A percentile compares a stretch with the other conserved stretches of the same genome.
Evolutionary conservation across 1,139 yeast genomes (phyloP).

Genomic region (Yamadazyma jaroonii): DNA sequence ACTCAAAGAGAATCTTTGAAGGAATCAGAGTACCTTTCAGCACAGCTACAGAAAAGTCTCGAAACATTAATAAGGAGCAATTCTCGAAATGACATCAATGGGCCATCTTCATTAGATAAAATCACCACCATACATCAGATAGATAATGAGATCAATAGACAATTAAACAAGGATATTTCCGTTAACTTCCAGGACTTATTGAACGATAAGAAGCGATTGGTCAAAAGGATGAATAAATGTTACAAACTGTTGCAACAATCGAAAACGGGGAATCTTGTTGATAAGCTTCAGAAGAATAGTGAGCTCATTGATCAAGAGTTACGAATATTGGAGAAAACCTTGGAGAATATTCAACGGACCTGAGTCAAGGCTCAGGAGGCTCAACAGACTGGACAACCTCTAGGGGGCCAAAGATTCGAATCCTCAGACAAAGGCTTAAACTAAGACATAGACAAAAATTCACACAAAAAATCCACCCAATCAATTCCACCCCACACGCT

Average conservation of each 20-base stretch:
- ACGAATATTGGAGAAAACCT: slow-evolving; percentile 43
- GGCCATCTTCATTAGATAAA: slow-evolving; percentile 35
- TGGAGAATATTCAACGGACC: slow-evolving; percentile 19
- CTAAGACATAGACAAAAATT: too few relatives aligned
- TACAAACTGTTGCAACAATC: slow-evolving; percentile 12
- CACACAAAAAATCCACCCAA: too few relatives aligned
- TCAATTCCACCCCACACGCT: too few relatives aligned
- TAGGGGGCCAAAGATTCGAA: too few relatives aligned
- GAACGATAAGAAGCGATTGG: slow-evolving; percentile 19
- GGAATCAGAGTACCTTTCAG: slow-evolving; percentile 26
- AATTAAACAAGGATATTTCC: slow-evolving; percentile 28
- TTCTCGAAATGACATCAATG: slow-evolving; percentile 21
- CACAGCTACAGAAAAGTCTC: slow-evolving; percentile 26
- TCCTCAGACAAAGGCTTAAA: too few relatives aligned
- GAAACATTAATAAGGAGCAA: slow-evolving; percentile 25
- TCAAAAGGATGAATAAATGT: slow-evolving; percentile 18
- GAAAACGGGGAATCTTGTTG: slow-evolving; percentile 18
- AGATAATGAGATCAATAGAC: slow-evolving; percentile 36
- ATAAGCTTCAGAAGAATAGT: slow-evolving; percentile 37
- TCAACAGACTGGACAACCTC: too few relatives aligned
- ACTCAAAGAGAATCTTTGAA: slow-evolving; percentile 28
- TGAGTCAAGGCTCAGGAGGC: too few relatives aligned
- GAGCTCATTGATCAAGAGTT: slow-evolving; percentile 47
- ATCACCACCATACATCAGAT: slow-evolving; percentile 45
- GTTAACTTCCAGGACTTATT: slow-evolving; percentile 24